Evolutionary conservation across 2,329 filamentous ascomycete species (phyloP).

Genomic region (Aspergillus tubingensis): DNA sequence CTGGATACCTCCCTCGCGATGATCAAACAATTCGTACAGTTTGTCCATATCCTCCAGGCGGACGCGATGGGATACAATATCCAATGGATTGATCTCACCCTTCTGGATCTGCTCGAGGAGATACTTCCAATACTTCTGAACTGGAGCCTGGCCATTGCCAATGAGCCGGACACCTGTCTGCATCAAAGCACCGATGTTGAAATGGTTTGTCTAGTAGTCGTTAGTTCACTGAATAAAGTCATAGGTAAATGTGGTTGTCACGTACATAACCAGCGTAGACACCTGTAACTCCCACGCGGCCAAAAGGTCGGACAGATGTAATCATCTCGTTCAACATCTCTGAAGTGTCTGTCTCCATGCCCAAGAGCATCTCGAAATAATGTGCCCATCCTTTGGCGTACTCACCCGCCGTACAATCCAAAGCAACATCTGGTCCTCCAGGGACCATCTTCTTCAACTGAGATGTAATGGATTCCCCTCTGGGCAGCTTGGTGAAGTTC

Average conservation of each 20-base stretch:
- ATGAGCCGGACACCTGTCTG: slow-evolving; percentile 80
- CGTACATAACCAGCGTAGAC: slow-evolving; percentile 63
- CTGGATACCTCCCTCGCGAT: slow-evolving; percentile 65
- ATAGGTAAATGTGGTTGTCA: slow-evolving; percentile 14
- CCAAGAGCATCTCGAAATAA: slow-evolving; percentile 61
- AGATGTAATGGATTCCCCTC: slow-evolving; percentile 66
- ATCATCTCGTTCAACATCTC: slow-evolving; percentile 61
- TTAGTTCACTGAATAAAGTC: too few species aligned
- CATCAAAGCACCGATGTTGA: slow-evolving; percentile 83
- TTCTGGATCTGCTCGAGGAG: slow-evolving; percentile 68
- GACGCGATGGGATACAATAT: slow-evolving; percentile 80
- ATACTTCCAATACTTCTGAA: slow-evolving; percentile 81
- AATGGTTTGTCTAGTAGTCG: slow-evolving; percentile 68
- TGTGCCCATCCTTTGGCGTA: slow-evolving; percentile 65
- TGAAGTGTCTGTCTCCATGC: slow-evolving; percentile 80
- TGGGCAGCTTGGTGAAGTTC: slow-evolving; percentile 67
- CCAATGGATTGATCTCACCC: slow-evolving; percentile 70
- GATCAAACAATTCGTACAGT: slow-evolving; percentile 65
- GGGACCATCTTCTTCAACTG: slow-evolving; percentile 72
- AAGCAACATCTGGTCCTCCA: slow-evolving; percentile 71
- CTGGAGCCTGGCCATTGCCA: slow-evolving; percentile 69
- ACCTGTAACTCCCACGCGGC: slow-evolving; percentile 75
- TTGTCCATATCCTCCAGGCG: slow-evolving; percentile 71
- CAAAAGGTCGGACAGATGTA: slow-evolving; percentile 54
- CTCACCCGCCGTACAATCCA: slow-evolving; percentile 69